Base-by-base conservation (phyloP, 169 alveolate species). In the Cryptosporidium viatorum region DNA sequence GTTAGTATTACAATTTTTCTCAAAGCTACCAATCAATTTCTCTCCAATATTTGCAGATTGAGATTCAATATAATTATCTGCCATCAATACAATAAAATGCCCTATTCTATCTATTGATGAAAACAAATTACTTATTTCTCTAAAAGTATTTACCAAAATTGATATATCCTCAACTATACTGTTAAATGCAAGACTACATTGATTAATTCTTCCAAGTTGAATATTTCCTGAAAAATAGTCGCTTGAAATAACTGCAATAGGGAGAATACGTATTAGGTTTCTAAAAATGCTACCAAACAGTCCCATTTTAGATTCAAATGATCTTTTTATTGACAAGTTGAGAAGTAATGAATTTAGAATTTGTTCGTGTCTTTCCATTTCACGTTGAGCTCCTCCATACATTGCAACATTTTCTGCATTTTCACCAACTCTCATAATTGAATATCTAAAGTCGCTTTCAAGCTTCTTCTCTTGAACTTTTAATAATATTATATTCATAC, bases 351-450 rank as follows among this genome's bases (percentile, higher is more conserved):
- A 41, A 29, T 14, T 74, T 37, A 86, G 16, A 7, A 84, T 69
- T 41, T 60, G 45, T 1, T 43, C 60, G 12, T 67, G 86, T 12
- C 60, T 70, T 37, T 41, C 43, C 45, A 69, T 23, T 48, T 86
- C 92, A 18, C 43, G 21, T 41, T 55, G 51, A 37, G 80, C 70
- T 21, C 92, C 92, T 29, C 92, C 69, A 70, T 86, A 86, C 84
- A 86, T 75, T 1, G 92, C 92, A 55, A 86, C 73, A 31, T 85
- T 86, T 35, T 86, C 92, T n/a, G 91, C 91, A 70, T 86, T 86
- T 55, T 86, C 92, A 14, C 84, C 33, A n/a, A 86, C 84, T 31
- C 92, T 43, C 35, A 80, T 69, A 29, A 86, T 84, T 26, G 92
- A 86, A 39, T 86, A 75, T 62, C 92, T 68, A 58, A 86, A 70